Evolutionary conservation across 2,329 filamentous ascomycete species (phyloP).

Genomic region (Pseudogymnoascus sp.): DNA sequence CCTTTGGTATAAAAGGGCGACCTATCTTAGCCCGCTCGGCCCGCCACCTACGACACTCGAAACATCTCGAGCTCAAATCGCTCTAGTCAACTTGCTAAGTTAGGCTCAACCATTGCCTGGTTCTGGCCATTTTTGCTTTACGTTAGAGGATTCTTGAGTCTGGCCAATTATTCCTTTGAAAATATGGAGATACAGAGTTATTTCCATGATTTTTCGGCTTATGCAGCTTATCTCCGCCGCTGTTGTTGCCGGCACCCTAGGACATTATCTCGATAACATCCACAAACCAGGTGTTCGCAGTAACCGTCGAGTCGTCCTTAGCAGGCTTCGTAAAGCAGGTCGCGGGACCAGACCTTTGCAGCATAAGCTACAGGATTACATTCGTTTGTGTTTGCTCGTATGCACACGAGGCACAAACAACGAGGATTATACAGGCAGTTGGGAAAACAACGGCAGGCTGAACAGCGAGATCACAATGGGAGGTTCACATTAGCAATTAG

Average conservation of each 20-base stretch:
- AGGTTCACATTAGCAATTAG: too few relatives aligned
- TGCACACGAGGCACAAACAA: too few relatives aligned
- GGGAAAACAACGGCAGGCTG: too few relatives aligned
- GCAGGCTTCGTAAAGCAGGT: too few relatives aligned
- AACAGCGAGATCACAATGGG: too few relatives aligned
- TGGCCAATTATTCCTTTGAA: background rate
- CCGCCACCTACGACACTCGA: too few relatives aligned
- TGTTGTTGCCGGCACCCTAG: constrained; percentile 9
- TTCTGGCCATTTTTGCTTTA: background rate
- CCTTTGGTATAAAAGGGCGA: background rate
- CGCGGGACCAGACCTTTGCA: too few relatives aligned
- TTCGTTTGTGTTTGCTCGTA: too few relatives aligned
- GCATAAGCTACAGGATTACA: too few relatives aligned
- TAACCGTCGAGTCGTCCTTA: background rate
- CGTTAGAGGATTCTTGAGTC: background rate
- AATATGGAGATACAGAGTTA: background rate
- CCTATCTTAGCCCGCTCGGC: background rate
- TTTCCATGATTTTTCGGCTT: constrained; percentile 1
- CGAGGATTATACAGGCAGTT: too few relatives aligned
- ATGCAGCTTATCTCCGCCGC: constrained; percentile 8
- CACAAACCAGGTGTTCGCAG: background rate
- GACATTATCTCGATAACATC: background rate
- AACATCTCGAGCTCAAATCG: too few relatives aligned
- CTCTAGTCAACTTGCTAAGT: background rate
- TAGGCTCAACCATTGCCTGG: background rate